phyloP scores from a whole-genome alignment of 768 basidiomycete genomes.

The Lepiota venenata region DNA sequence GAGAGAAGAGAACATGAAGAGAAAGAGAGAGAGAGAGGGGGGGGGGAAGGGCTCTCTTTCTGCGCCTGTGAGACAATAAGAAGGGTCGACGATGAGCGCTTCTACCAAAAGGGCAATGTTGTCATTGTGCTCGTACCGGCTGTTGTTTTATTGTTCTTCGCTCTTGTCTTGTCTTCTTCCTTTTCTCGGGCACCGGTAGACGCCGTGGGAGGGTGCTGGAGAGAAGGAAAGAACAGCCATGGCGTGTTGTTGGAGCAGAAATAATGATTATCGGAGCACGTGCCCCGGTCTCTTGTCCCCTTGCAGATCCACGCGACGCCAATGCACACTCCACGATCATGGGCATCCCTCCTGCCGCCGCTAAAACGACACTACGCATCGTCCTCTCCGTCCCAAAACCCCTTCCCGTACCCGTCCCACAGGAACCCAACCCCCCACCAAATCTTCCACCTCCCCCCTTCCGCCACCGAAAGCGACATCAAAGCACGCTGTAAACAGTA shows the following conservation, averaged over 20 bases:
- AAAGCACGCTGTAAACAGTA: slow-evolving; percentile 57
- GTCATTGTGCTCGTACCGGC: not conserved
- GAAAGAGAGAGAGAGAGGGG: slow-evolving; percentile 19
- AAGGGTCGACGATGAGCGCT: not conserved
- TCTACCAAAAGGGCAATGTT: slow-evolving; percentile 6
- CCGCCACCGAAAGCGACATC: slow-evolving; percentile 49
- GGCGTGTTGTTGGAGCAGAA: not conserved
- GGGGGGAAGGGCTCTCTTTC: slow-evolving; percentile 7
- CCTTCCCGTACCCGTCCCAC: slow-evolving; percentile 49
- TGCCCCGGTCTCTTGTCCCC: no score
- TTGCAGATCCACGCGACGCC: no score
- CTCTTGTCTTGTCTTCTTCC: no score
- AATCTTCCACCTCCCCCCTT: slow-evolving; percentile 56
- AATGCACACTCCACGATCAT: not conserved
- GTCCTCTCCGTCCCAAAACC: slow-evolving; percentile 6
- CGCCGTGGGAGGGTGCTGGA: not conserved
- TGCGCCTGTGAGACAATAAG: slow-evolving; percentile 11
- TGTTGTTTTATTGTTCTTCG: not conserved
- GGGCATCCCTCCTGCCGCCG: not conserved
- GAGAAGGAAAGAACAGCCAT: not conserved
- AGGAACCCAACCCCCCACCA: slow-evolving; percentile 57
- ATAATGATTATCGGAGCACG: not conserved
- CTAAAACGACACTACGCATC: not conserved
- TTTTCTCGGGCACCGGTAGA: not conserved
- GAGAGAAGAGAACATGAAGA: slow-evolving; percentile 62